Base-by-base conservation (phyloP, 495 filamentous ascomycete genomes). In the Aeminium ludgeri region DNA sequence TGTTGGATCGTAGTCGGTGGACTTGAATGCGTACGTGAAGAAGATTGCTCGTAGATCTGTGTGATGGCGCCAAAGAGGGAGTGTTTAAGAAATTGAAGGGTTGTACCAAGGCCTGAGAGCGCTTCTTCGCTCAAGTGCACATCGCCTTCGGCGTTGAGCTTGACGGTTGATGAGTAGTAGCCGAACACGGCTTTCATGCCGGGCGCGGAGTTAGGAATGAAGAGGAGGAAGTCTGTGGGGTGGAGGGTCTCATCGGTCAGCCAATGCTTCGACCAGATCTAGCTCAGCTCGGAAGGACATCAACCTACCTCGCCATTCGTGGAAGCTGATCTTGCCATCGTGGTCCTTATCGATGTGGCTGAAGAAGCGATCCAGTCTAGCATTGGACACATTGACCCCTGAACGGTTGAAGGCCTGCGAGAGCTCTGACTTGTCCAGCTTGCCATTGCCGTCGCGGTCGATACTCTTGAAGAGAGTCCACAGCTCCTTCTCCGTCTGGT, bases 51-150 rank as follows among this genome's bases (percentile, higher is more conserved):
- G 34, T 40, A 40, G 18, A 51, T 44, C 53, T 65, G 65, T 45
- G 75, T 60, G 51, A 83, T 64, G 55, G 70, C 69, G 62, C 74
- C 76, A 65, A 82, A 75, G 39, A 80, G 66, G 58, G 62, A 61
- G 53, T 66, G 60, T 48, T 69, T 70, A 79, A 80, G 74, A 74
- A 84, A 83, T 59, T 68, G 65, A 60, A 65, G 59, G 59, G 73
- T 71, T 73, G 69, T 94, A 96, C 91, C 91, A 87, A 92, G 68
- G 63, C 86, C 80, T 67, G 91, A 73, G 50, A 89, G 69, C 49
- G 74, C 74, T 57, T 89, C 82, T 63, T 89, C 84, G 64, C 77
- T 81, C 47, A 97, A 76, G 49, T 81, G 68, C 48, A 89, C 86
- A 68, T 97, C 89, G 55, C 89, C 89, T 69, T 97, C 89, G 41